A percentile compares a stretch with the other conserved stretches of the same genome.
Evolutionary conservation across 306 rosid genomes (phyloP).

Genomic region (Morella rubra): DNA sequence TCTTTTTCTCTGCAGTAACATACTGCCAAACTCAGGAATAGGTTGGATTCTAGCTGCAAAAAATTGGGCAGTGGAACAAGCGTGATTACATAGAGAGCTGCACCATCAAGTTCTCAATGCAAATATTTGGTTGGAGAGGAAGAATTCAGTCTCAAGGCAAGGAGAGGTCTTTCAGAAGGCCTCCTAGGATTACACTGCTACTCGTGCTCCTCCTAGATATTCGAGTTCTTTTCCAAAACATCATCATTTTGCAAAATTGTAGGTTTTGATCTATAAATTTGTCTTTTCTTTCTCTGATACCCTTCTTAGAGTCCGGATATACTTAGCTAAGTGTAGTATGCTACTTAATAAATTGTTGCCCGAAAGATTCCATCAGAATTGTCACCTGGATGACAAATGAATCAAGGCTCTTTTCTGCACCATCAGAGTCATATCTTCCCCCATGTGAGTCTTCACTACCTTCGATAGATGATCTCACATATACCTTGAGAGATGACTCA

Average conservation of each 20-base stretch:
- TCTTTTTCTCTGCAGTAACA: neutral
- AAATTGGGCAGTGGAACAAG: neutral
- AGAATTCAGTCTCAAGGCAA: neutral
- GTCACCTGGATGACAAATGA: slow-evolving; percentile 87
- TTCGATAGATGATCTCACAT: slow-evolving; percentile 69
- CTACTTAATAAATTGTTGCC: neutral
- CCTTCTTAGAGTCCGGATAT: neutral
- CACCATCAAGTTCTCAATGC: neutral
- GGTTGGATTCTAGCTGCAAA: neutral
- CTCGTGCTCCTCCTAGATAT: neutral
- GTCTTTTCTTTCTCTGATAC: neutral
- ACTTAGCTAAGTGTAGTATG: neutral
- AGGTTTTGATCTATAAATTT: neutral
- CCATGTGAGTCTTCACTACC: slow-evolving; percentile 75
- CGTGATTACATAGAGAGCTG: neutral
- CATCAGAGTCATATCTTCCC: slow-evolving; percentile 96
- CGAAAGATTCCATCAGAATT: slow-evolving; percentile 13
- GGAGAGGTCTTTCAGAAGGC: neutral
- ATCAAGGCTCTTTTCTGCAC: slow-evolving; percentile 85
- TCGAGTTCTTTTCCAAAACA: neutral
- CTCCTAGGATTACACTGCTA: neutral
- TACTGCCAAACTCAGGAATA: neutral
- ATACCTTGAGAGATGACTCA: slow-evolving; percentile 67
- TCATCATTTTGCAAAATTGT: neutral
- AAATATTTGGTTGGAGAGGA: neutral